Base-by-base conservation (phyloP, 257 asterid genomes). In the Penstemon davidsonii region DNA sequence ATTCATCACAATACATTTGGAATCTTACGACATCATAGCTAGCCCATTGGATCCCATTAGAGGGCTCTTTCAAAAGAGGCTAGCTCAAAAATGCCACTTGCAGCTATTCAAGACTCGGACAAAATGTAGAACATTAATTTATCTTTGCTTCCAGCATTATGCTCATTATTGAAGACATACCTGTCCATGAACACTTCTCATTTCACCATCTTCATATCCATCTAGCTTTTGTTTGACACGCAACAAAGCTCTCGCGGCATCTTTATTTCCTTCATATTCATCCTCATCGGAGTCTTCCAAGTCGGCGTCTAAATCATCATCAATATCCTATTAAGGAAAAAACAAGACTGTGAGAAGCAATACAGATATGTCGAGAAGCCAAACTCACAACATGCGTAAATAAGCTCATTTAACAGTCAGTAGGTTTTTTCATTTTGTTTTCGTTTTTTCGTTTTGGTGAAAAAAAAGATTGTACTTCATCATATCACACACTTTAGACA, bases 201-300 rank as follows among this genome's bases (percentile, higher is more conserved):
- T 84, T 85, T 93, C 99, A 59, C 99, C 96, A 62, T 88, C 97
- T 87, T 93, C 99, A 71, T 90, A 90, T 67, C 99, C 99, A 83
- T 93, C 98, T 72, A 93, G 87, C 89, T 93, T 93, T 81, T 93
- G 99, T 81, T 93, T 93, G 64, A 93, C 99, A 19, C 97, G 97
- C 83, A 93, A 73, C 80, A 93, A 79, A 71, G 99, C 96, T 78
- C 99, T 87, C n/a, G 97, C 95, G 52, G 97, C 97, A 82, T 93
- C 99, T 81, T 90, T 90, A 69, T 93, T 93, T 72, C 99, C 99
- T 80, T 86, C 95, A 70, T 83, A 84, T 67, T 72, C 92, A 55
- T 88, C 96, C 69, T 82, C 91, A 55, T 75, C 88, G 1, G 96
- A 88, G 54, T 73, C 91, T 63, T 85, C 96, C 81, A 93, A 55